Evolutionary conservation across 306 rosid genomes (phyloP), one percentile per base, ranked within the genome.

Genomic region (Fagus crenata): DNA sequence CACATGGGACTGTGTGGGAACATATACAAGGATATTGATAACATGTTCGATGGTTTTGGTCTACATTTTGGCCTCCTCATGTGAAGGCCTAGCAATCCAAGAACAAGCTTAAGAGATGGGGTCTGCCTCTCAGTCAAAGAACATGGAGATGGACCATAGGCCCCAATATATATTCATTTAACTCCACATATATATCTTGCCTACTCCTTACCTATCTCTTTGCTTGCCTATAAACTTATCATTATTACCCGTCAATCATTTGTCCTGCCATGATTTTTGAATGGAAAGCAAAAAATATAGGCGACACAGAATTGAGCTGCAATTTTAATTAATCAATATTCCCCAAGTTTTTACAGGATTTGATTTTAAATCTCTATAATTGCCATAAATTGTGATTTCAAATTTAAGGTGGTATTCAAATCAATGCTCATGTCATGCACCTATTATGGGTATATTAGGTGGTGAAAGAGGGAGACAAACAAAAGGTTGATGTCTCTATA

Each of bases 1-100:
- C 80, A 81, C 80, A 81, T 75, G 78, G 41, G 49, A 22, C 69
- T 22, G 28, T 22, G 28, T 22, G 28, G 28, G 22, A 17, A 8
- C 71, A 69, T 37, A 6, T 54, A 58, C 31, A 76, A 41, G 59
- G 75, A 72, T 75, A 78, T 76, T 79, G 49, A 79, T 1, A 71
- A 67, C 56, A 74, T 22, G 83, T 88, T 88, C 65, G 40, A 83
- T 80, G 87, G 82, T 32, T 86, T 80, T 83, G 87, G 89, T 81
- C 83, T 65, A 36, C 46, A 40, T 65, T 74, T 67, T 17, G 71
- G 72, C 65, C 81, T 12, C 49, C 83, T 84, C 96, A 89, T 89
- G 93, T 87, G 92, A 43, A 39, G 49, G 56, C 28, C 69, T 32
- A 58, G 64, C 60, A 70, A 75, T 75, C 76, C 43, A 85, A 76